Base-by-base conservation (phyloP, 306 rosid species). In the Gastrolobium bilobum region DNA sequence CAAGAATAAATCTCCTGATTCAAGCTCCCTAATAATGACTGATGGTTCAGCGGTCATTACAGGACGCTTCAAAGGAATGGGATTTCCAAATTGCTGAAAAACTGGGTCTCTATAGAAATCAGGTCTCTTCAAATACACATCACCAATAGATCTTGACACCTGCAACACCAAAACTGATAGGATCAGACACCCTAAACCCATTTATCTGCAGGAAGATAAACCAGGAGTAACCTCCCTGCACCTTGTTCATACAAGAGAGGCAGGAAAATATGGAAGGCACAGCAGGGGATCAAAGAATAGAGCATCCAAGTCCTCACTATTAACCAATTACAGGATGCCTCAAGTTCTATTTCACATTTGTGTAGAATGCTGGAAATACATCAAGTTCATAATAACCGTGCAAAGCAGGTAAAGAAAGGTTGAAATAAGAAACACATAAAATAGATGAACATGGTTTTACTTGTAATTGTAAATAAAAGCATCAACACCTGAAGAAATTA, bases 91-190 rank as follows among this genome's bases (percentile, higher is more conserved):
- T 83, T 87, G 92, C 87, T 88, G 93, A 62, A 88, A 94, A 66
- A 81, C 58, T 4, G 97, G 95, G 81, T 94, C 97, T 65, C 90
- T 83, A 69, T 79, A 85, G 76, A 89, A 86, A 70, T 93, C 99
- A 1, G 99, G 99, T 79, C 80, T 93, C 86, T 95, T 95, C 76
- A 95, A 81, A 71, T 95, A 95, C 31, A 89, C 92, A 62, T 95
- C 99, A 0, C 99, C 99, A 50, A 95, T 92, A 39, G 99, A 93
- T 78, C 99, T 90, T 47, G 99, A 95, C 63, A 95, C 99, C 99
- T 95, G 89, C 77, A 78, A 60, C 29, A 72, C 10, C 51, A 79
- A 70, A 73, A 63, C 50, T 10, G 20, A 47, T 56, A 0, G 44
- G 14, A 44, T 64, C 30, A 72, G 64, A 43, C 67, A 67, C 73